Conservation (phyloP, 495 filamentous ascomycete genomes). For the Podospora australis region DNA sequence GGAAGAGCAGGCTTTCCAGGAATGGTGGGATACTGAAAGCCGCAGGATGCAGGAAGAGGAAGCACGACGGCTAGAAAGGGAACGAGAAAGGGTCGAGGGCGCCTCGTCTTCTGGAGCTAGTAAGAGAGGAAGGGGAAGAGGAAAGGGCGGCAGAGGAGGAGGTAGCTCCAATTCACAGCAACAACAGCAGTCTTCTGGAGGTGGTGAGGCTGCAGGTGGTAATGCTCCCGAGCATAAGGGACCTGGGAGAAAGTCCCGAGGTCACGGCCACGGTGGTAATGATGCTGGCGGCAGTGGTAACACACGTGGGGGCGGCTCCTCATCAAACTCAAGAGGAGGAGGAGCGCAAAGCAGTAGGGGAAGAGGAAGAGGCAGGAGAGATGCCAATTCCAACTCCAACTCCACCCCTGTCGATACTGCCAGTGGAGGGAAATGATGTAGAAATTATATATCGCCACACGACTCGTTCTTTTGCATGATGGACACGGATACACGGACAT, state of each 20-base stretch:
- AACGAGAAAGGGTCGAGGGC: conserved; percentile 21
- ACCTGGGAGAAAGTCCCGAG: not conserved
- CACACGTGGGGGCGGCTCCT: too few species aligned
- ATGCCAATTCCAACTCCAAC: too few species aligned
- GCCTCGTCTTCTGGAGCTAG: conserved; percentile 13
- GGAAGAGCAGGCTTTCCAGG: conserved; percentile 90
- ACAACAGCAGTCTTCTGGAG: not conserved
- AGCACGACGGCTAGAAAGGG: conserved; percentile 35
- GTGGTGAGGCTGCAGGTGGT: conserved; percentile 5
- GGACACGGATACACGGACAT: too few species aligned
- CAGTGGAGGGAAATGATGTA: too few species aligned
- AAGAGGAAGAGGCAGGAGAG: too few species aligned
- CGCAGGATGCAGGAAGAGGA: conserved; percentile 59
- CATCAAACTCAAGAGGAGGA: too few species aligned
- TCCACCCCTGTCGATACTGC: too few species aligned
- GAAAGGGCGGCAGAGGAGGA: conserved; percentile 21
- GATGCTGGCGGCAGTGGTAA: not conserved
- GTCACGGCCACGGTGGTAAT: not conserved
- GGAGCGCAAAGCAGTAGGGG: too few species aligned
- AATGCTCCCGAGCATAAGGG: not conserved
- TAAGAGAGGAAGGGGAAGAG: conserved; percentile 25
- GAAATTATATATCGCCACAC: too few species aligned
- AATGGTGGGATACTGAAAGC: conserved; percentile 97
- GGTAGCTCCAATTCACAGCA: conserved; percentile 1
- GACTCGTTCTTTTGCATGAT: too few species aligned